phyloP scores from a whole-genome alignment of 2,329 filamentous ascomycete genomes.

The Leptographium radiaticola region DNA sequence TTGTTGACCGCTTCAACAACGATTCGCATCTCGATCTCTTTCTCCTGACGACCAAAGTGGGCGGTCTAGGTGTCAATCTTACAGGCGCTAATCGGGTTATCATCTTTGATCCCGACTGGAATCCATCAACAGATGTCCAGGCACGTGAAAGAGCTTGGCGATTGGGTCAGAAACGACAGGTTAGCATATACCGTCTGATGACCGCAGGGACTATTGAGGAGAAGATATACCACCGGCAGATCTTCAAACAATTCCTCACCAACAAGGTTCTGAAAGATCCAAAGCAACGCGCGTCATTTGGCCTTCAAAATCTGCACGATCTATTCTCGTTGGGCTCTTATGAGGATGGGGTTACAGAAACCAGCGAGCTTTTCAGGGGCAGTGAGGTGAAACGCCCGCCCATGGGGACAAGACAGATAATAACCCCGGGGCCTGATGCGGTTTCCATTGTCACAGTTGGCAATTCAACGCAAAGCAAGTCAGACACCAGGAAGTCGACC shows the following conservation, averaged over 20 bases:
- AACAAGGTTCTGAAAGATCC: constrained; percentile 94
- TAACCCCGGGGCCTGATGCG: constrained; percentile 17
- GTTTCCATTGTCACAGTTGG: constrained; percentile 5
- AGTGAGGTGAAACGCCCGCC: constrained; percentile 55
- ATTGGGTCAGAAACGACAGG: constrained; percentile 84
- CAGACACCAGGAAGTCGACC: background rate
- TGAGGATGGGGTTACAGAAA: constrained; percentile 62
- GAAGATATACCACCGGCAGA: constrained; percentile 97
- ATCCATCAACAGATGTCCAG: constrained; percentile 91
- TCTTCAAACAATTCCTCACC: constrained; percentile 95
- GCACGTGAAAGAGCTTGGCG: constrained; percentile 93
- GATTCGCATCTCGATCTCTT: constrained; percentile 73
- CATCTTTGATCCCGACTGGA: constrained; percentile 98
- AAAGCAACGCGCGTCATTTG: constrained; percentile 83
- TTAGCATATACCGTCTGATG: constrained; percentile 96
- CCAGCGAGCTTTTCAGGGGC: constrained; percentile 75
- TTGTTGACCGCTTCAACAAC: constrained; percentile 90
- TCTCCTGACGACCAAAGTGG: constrained; percentile 87
- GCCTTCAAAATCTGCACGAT: constrained; percentile 80
- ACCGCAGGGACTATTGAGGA: constrained; percentile 96
- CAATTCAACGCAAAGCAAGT: background rate
- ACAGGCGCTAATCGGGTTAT: constrained; percentile 94
- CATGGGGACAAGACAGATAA: constrained; percentile 13
- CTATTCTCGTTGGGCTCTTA: constrained; percentile 68
- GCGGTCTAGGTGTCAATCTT: constrained; percentile 83